Percentiles rank a stretch among this genome's conserved stretches.
phyloP scores from a whole-genome alignment of 148 eudicot genomes.

The Fagopyrum homotropicum region DNA sequence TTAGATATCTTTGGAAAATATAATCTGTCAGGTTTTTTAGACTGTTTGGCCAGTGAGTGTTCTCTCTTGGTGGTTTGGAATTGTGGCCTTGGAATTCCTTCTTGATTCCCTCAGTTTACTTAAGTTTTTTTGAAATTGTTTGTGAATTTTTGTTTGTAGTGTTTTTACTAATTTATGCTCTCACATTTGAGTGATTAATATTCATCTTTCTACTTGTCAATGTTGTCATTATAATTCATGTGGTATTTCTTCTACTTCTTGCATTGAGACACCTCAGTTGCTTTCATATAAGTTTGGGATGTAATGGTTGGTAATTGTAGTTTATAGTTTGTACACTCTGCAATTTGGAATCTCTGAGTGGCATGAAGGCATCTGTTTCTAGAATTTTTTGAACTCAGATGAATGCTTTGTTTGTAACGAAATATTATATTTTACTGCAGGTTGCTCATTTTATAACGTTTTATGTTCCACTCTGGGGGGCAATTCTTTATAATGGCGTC shows the following conservation, averaged over 20 bases:
- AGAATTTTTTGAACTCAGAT: not conserved
- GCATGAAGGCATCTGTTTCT: constrained; percentile 4
- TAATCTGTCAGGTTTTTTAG: no score
- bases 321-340: constrained; percentile 2
- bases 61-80: no score
- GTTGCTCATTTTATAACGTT: constrained; percentile 84
- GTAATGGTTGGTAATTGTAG: not conserved
- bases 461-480: constrained; percentile 97
- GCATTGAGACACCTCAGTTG: not conserved
- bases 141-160: no score
- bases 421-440: constrained; percentile 32
- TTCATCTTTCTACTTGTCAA: not conserved
- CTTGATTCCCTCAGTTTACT: no score
- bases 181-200: not conserved
- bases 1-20: no score
- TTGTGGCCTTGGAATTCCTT: no score
- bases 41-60: no score
- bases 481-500: constrained; percentile 85
- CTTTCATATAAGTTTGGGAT: not conserved
- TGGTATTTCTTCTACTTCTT: not conserved
- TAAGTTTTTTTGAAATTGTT: no score
- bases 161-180: no score
- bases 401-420: not conserved
- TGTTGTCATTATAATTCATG: not conserved
- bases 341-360: not conserved